phyloP scores from a whole-genome alignment of 192 early-diverging fungal species.

The Rhizoclosmatium sp. region DNA sequence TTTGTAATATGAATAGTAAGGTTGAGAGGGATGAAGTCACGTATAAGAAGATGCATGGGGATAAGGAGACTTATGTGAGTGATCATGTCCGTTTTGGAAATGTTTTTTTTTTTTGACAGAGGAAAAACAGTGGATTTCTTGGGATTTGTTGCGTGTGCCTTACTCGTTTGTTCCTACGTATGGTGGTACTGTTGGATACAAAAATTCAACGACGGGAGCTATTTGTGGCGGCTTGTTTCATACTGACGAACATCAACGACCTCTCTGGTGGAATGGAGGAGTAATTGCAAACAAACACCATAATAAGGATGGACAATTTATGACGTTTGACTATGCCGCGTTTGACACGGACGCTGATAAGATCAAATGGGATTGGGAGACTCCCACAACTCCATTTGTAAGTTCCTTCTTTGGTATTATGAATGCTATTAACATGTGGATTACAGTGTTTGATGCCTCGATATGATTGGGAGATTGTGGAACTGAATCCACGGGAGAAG shows the following conservation, averaged over 20 bases:
- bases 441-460: constrained; percentile 11
- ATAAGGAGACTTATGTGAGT: constrained; percentile 61
- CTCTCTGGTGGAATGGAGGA: constrained; percentile 53
- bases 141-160: constrained; percentile 66
- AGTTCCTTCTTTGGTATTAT: too few relatives aligned
- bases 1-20: constrained; percentile 62
- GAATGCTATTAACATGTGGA: too few relatives aligned
- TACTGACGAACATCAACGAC: constrained; percentile 35
- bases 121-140: constrained; percentile 57
- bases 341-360: constrained; percentile 25
- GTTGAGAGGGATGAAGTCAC: constrained; percentile 27
- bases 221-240: constrained; percentile 47
- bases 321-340: constrained; percentile 30
- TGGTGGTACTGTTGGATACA: constrained; percentile 65
- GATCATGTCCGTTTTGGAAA: not conserved
- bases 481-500: not conserved
- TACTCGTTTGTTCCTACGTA: constrained; percentile 63
- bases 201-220: constrained; percentile 16
- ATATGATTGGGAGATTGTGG: constrained; percentile 5
- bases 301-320: not conserved
- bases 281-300: constrained; percentile 46
- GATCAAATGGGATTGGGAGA: constrained; percentile 32
- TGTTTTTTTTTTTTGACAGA: not conserved
- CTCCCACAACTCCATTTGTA: constrained; percentile 17
- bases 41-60: constrained; percentile 43